Evolutionary conservation across 2,329 filamentous ascomycete species (phyloP), one percentile per base, ranked within the genome.

Genomic region (Epichloe amarillans): DNA sequence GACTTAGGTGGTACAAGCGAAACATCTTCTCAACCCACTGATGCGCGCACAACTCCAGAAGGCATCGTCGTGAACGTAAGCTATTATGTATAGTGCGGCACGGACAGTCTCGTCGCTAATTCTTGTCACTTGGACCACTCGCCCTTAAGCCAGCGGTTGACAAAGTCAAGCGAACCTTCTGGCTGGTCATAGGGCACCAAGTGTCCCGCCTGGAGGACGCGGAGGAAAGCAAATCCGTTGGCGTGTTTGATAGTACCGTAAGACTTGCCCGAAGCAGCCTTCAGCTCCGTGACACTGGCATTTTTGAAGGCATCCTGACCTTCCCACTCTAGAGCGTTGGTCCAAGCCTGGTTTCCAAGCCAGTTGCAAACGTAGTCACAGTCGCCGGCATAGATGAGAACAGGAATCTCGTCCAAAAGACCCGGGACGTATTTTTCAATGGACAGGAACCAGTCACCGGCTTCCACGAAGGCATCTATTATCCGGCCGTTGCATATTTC

Each of bases 161-260:
- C 80, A 73, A 97, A 91, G 71, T 96, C 86, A 56, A 95, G 76
- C 53, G 87, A 89, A 37, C 85, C 79, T 70, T 86, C 87, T 14
- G 93, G 93, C 75, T 97, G 90, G 71, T 98, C 88, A 73, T 90
- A 88, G 23, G 93, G 93, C 44, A 95, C 89, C 93, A 97, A 97
- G 77, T 98, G 93, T 58, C 93, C 93, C 62, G 83, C 93, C 57
- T 83, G 82, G 68, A 86, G 93, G 58, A 98, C 77, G 63, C 83
- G 84, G 74, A 95, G 84, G 67, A 95, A 97, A 56, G 89, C 95
- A 64, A 98, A 88, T 91, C 91, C 96, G 80, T 96, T 96, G 61
- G 71, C 90, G 82, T 30, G 26, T 96, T 72, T 72, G 90, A 82
- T 53, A 97, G 80, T 49, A 97, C 88, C 88, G 59, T 83, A 82